Conservation (phyloP, 345 rosid genomes). For the Mercurialis annua region DNA sequence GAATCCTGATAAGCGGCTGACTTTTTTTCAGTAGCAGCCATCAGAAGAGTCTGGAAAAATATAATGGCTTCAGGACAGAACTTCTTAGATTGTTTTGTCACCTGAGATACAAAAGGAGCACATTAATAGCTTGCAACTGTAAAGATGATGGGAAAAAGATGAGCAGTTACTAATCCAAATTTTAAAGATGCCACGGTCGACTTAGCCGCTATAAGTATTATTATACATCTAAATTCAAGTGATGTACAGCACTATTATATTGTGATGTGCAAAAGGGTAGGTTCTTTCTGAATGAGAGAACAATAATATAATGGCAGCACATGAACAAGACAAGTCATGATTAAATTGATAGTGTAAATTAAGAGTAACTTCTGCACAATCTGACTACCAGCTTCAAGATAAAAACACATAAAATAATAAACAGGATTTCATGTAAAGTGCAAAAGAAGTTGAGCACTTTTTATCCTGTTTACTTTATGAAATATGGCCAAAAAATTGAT, state of each 20-base stretch:
- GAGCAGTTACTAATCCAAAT: background rate
- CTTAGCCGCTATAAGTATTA: background rate
- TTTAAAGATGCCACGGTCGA: background rate
- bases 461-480: background rate
- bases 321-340: background rate
- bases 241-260: background rate
- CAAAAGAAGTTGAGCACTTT: background rate
- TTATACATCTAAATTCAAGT: background rate
- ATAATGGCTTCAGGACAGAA: conserved; percentile 84
- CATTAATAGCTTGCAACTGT: conserved; percentile 7
- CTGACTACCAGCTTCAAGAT: conserved; percentile 4
- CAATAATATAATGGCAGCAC: background rate
- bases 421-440: background rate
- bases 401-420: background rate
- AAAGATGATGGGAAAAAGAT: background rate
- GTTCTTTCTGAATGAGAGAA: background rate
- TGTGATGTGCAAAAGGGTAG: background rate
- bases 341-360: background rate
- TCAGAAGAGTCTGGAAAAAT: conserved; percentile 58
- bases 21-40: conserved; percentile 53
- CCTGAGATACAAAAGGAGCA: conserved; percentile 34
- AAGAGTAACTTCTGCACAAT: conserved; percentile 2
- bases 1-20: conserved; percentile 42
- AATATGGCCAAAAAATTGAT: background rate
- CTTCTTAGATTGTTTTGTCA: conserved; percentile 63